Base-by-base conservation (phyloP, 192 early-diverging fungal genomes). In the Podila horticola region DNA sequence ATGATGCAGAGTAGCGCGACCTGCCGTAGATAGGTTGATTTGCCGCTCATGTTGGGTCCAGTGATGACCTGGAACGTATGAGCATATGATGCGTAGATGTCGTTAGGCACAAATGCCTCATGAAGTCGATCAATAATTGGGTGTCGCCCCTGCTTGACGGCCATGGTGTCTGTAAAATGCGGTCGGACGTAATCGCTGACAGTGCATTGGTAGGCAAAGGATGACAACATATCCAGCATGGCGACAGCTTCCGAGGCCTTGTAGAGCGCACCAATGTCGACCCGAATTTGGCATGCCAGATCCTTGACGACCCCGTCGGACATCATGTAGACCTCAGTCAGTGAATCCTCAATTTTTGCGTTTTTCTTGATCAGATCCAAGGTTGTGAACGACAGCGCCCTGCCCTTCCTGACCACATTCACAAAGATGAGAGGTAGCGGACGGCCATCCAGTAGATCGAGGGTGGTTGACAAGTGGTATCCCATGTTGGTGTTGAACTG, bases 21-120 rank as follows among this genome's bases (percentile, higher is more conserved):
- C 74, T 95, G 95, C 1, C 91, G 87, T 41, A 98, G 65, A 77
- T 95, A 97, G 8, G 95, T 96, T 15, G 92, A 91, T 75, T 97
- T 96, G 26, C 96, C 95, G 38, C 92, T 92, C 96, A 96, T 97
- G 73, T 98, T 98, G 9, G 96, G 94, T 0, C 97, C 97, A 13
- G 94, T 95, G 8, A 97, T 90, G 17, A 96, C 82, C 34, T 93
- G 95, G 68, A 97, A 88, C 20, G 86, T 90, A 0, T 83, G 75
- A 5, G 72, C 84, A 6, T 75, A 74, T 19, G 79, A 74, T 8
- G 92, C 91, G 64, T 83, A 90, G 10, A 88, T 82, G 66, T 94
- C 92, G 68, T 98, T 98, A 10, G 93, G 83, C 2, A 96, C 87
- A 67, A 91, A 93, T 20, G 68, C 45, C 58, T 49, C 58, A 55